phyloP scores from a whole-genome alignment of 129 eudicot genomes.

The Lonicera japonica region DNA sequence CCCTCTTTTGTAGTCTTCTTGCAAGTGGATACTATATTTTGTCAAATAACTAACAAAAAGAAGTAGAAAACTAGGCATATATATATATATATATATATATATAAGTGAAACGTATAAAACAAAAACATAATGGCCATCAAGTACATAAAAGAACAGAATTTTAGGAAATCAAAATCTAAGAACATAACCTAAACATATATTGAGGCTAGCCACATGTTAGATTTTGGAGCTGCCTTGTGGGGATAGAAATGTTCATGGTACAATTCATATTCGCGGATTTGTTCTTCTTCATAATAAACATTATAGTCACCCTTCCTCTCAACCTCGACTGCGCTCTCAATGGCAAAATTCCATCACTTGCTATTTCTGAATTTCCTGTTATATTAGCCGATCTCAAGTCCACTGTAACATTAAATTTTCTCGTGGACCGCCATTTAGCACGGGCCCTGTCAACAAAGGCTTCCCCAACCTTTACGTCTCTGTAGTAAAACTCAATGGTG shows the following conservation, averaged over 20 bases:
- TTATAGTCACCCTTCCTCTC: not conserved
- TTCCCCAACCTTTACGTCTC: conserved; percentile 8
- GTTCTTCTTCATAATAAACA: not conserved
- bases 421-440: not conserved
- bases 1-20: no score
- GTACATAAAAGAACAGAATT: no score
- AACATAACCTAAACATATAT: no score
- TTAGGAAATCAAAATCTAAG: no score
- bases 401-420: not conserved
- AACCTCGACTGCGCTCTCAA: not conserved
- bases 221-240: not conserved
- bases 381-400: not conserved
- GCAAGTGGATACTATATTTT: no score
- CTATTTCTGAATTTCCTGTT: not conserved
- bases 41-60: no score
- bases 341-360: conserved; percentile 3
- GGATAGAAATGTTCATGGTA: not conserved
- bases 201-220: not conserved
- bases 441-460: not conserved
- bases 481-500: conserved; percentile 9
- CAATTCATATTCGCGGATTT: conserved; percentile 5
- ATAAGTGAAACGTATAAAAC: no score
- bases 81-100: no score
- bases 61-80: no score
- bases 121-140: no score